phyloP scores from a whole-genome alignment of 805 yeast species.

The Barnettozyma siamensis region DNA sequence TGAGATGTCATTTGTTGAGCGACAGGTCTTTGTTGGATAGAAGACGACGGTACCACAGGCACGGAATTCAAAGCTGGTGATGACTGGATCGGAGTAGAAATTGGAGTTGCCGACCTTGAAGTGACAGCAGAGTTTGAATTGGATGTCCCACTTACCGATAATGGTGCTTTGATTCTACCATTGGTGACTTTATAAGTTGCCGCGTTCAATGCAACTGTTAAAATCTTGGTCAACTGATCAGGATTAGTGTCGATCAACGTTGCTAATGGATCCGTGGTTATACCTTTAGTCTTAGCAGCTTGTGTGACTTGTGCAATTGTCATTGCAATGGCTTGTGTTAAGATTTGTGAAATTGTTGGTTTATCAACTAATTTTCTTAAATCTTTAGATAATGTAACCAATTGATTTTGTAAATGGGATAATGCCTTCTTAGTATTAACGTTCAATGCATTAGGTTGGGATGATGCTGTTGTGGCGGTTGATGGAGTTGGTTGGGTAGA shows the following conservation, averaged over 20 bases:
- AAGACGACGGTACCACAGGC: no score
- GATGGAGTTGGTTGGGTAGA: slow-evolving; percentile 15
- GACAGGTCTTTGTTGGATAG: no score
- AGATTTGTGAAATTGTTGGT: slow-evolving; percentile 73
- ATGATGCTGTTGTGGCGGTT: slow-evolving; percentile 18
- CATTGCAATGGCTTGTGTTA: slow-evolving; percentile 89
- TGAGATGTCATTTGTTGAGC: no score
- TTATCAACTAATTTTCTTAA: slow-evolving; percentile 64
- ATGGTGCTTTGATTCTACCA: slow-evolving; percentile 43
- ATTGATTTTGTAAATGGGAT: slow-evolving; percentile 79
- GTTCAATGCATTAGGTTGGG: slow-evolving; percentile 23
- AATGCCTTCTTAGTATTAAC: slow-evolving; percentile 54
- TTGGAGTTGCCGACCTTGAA: slow-evolving; percentile 13
- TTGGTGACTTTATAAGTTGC: slow-evolving; percentile 60
- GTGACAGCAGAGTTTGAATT: slow-evolving; percentile 10
- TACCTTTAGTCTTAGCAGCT: slow-evolving; percentile 81
- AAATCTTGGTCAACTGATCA: slow-evolving; percentile 68
- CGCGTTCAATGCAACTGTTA: slow-evolving; percentile 76
- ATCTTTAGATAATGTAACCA: slow-evolving; percentile 73
- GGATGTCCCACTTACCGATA: slow-evolving; percentile 23
- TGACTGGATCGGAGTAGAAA: not conserved
- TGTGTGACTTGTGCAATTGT: slow-evolving; percentile 87
- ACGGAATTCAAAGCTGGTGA: not conserved
- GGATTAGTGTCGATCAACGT: slow-evolving; percentile 79
- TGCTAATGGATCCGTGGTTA: slow-evolving; percentile 70